Evolutionary conservation across 805 yeast species (phyloP), one percentile per base, ranked within the genome.

Genomic region (Wickerhamomyces queroliae): DNA sequence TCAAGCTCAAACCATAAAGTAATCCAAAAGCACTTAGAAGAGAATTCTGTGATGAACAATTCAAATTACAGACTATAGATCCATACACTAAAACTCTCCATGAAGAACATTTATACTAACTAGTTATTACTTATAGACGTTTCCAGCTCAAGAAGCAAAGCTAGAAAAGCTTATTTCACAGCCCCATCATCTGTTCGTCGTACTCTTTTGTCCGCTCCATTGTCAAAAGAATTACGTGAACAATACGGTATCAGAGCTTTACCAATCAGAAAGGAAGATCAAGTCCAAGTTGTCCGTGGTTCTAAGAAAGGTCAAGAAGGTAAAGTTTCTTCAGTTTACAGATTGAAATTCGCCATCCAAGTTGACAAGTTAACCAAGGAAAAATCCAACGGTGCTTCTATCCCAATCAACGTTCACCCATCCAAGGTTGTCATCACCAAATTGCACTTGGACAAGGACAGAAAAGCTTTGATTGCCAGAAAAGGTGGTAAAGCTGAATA

Each of bases 291-390:
- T 66, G 91, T 84, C 70, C 91, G 99, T 77, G 99, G 99, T 68
- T 86, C 98, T 66, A 86, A 87, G 85, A 93, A 93, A 81, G 99
- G 98, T 71, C 89, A 91, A 63, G 99, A 91, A 80, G 99, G 99
- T 75, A 87, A 89, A 76, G 80, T 93, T 70, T 76, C 93, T 58
- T 84, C 95, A 55, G 98, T 91, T 60, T 93, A 93, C 96, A 91
- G 99, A 85, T 85, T 93, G 76, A 93, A 93, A 74, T 93, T 77
- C 69, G 81, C 95, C 61, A 79, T 93, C 59, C 98, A 91, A 76
- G 83, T 93, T 63, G 98, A 90, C 78, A 91, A 91, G 79, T 78
- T 93, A 70, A 81, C 91, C 76, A 85, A 83, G 77, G 98, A 93
- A 77, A 93, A 93, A 80, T 88, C 95, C 58, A 85, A 83, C 78